Percentiles rank a stretch among this genome's conserved stretches.
Evolutionary conservation across 2,329 filamentous ascomycete genomes (phyloP).

Genomic region (Penicillium sp.): DNA sequence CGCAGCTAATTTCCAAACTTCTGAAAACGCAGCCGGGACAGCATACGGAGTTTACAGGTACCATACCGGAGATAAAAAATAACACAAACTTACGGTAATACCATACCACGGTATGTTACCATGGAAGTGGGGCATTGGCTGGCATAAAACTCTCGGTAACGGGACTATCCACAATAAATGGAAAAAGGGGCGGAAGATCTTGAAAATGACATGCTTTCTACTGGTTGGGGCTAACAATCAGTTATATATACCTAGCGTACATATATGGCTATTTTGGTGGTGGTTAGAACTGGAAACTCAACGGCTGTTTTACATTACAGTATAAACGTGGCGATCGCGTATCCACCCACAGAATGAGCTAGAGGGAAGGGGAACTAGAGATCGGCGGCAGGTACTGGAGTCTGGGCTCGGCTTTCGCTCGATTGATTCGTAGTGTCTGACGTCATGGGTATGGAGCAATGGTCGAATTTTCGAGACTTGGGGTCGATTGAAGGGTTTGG

Average conservation of each 20-base stretch:
- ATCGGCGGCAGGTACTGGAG: constrained; percentile 11
- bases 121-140: not conserved
- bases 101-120: too few relatives aligned
- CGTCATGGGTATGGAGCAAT: not conserved
- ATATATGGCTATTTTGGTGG: too few relatives aligned
- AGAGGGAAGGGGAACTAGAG: constrained; percentile 12
- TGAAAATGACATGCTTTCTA: not conserved
- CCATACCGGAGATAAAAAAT: not conserved
- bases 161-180: not conserved
- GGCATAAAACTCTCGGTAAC: not conserved
- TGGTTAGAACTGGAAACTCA: too few relatives aligned
- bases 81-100: not conserved
- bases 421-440: not conserved
- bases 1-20: too few relatives aligned
- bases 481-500: too few relatives aligned
- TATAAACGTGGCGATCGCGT: not conserved
- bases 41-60: not conserved
- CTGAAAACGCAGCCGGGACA: too few relatives aligned
- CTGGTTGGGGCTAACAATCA: not conserved
- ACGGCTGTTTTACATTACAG: too few relatives aligned
- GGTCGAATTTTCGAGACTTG: not conserved
- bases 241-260: too few relatives aligned
- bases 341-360: constrained; percentile 8
- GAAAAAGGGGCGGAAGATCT: not conserved
- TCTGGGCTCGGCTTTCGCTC: not conserved